phyloP scores from a whole-genome alignment of 2,329 filamentous ascomycete species.

The Xylariales sp. region DNA sequence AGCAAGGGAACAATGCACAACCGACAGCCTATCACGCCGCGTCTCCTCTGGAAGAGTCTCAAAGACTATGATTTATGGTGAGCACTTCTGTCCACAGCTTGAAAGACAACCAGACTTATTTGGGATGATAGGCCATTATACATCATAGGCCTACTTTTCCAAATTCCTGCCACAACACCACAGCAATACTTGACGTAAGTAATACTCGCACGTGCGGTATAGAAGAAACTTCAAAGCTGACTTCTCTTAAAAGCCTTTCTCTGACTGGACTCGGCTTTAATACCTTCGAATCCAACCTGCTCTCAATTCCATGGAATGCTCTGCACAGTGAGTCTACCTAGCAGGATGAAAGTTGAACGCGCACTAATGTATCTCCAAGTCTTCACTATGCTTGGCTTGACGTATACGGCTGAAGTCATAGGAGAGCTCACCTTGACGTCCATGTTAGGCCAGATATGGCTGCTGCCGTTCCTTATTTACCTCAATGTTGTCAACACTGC shows the following conservation, averaged over 20 bases:
- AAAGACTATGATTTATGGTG: constrained; percentile 53
- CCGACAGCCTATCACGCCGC: constrained; percentile 45
- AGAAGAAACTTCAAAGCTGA: too few species aligned
- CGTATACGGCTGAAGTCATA: constrained; percentile 36
- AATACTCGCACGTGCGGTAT: too few species aligned
- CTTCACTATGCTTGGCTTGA: constrained; percentile 27
- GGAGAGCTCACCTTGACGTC: constrained; percentile 43
- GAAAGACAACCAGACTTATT: background rate
- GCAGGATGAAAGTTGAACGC: background rate
- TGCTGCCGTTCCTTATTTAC: constrained; percentile 52
- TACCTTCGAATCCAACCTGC: constrained; percentile 36
- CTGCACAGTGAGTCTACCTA: constrained; percentile 26
- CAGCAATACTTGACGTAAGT: constrained; percentile 24
- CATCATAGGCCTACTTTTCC: constrained; percentile 28
- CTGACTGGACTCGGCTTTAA: constrained; percentile 12
- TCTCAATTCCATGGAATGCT: constrained; percentile 41
- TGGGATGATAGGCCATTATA: constrained; percentile 38
- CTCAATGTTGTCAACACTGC: constrained; percentile 36
- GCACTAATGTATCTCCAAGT: constrained; percentile 14
- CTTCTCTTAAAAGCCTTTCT: constrained; percentile 30
- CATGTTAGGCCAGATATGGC: constrained; percentile 51
- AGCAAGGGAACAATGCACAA: constrained; percentile 57
- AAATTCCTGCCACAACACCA: constrained; percentile 19
- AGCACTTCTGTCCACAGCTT: background rate
- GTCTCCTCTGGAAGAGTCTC: constrained; percentile 42